phyloP scores from a whole-genome alignment of 257 asterid species.

The Scutellaria baicalensis region DNA sequence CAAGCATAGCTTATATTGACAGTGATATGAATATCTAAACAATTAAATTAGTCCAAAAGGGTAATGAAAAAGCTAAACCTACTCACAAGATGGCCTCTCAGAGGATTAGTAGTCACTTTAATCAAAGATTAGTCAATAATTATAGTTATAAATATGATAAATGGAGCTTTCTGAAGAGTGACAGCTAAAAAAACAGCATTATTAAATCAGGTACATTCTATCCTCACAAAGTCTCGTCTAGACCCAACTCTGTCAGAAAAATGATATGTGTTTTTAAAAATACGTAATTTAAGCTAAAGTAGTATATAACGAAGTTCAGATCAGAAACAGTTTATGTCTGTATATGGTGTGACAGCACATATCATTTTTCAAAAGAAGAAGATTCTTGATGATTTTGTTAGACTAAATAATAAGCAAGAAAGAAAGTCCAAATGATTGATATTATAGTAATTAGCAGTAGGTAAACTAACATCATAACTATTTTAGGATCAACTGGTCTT shows the following conservation, averaged over 20 bases:
- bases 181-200: slow-evolving; percentile 4
- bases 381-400: slow-evolving; percentile 20
- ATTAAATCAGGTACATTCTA: not conserved
- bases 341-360: slow-evolving; percentile 4
- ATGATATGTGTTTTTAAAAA: too few species aligned
- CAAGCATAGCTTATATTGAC: slow-evolving; percentile 6
- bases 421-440: slow-evolving; percentile 20
- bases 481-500: not conserved
- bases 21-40: not conserved
- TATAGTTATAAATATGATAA: not conserved
- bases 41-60: slow-evolving; percentile 3
- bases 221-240: too few species aligned
- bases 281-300: too few species aligned
- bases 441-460: slow-evolving; percentile 7
- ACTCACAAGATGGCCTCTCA: slow-evolving; percentile 16
- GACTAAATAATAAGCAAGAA: slow-evolving; percentile 5
- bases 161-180: slow-evolving; percentile 15
- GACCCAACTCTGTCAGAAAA: too few species aligned
- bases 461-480: slow-evolving; percentile 14
- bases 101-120: slow-evolving; percentile 3
- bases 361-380: slow-evolving; percentile 5
- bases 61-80: not conserved
- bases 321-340: slow-evolving; percentile 15
- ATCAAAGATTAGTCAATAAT: slow-evolving; percentile 10
- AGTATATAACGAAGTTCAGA: not conserved